Evolutionary conservation across 495 filamentous ascomycete species (phyloP), one percentile per base, ranked within the genome.

Genomic region (Amorphotheca resinae): DNA sequence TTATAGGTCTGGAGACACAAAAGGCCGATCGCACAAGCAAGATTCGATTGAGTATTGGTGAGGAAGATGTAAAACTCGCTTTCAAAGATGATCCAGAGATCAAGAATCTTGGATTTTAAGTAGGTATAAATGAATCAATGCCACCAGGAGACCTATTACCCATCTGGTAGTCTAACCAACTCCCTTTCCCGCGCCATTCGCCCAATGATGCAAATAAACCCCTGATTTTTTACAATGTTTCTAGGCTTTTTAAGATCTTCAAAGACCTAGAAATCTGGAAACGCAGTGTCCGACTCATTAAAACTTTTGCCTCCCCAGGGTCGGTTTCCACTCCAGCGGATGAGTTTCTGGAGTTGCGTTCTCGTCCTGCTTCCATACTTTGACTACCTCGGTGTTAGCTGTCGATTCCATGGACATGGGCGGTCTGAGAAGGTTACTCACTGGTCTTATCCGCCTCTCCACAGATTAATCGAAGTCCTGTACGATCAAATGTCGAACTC

Each of bases 401-500:
- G 34, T 18, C 8, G 43, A 22, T 34, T n/a, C n/a, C n/a, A n/a
- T n/a, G n/a, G n/a, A n/a, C n/a, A n/a, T n/a, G n/a, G n/a, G n/a
- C n/a, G n/a, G n/a, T n/a, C n/a, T n/a, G n/a, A n/a, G n/a, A 44
- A 17, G 15, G 33, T 3, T 35, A 65, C 69, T 63, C 58, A 74
- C 72, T 85, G 0, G 87, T 95, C 71, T 99, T 99, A 60, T 99
- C 93, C 11, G 86, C 84, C 63, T 96, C 93, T 23, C 93, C 93
- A 12, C 80, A 85, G 46, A 99, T 89, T 51, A 99, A 66, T 52
- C 93, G 71, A 49, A 95, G 56, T 1, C 93, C 93, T 2, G 87
- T 94, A 46, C 68, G 68, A 52, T 99, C 93, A 53, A 93, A 99
- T 0, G 77, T 93, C 5, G 82, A 83, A 50, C 82, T 82, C 79